Percentiles rank a stretch among this genome's conserved stretches.
Conservation (phyloP, 2,329 filamentous ascomycete species). For the Trichoderma asperellum region DNA sequence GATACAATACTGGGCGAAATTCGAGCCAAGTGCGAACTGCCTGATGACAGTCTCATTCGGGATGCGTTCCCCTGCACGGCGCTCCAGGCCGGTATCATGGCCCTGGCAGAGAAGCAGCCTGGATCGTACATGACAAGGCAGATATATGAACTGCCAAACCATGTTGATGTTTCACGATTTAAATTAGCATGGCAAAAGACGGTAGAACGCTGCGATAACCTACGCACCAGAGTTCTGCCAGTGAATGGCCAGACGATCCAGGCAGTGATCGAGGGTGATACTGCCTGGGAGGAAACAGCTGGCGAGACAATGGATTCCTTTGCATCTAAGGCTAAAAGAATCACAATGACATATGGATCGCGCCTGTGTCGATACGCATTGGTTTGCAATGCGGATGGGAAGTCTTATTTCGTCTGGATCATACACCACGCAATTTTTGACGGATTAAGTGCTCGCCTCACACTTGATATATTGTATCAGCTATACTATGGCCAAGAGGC, state of each 20-base stretch:
- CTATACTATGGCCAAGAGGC: not conserved
- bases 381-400: conserved; percentile 1
- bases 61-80: conserved; percentile 20
- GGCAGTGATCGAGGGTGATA: not conserved
- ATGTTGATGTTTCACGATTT: conserved; percentile 1
- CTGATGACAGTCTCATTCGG: not conserved
- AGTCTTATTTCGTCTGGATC: conserved; percentile 10
- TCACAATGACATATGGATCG: conserved; percentile 8
- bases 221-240: conserved; percentile 24
- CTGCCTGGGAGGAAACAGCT: not conserved
- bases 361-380: conserved; percentile 19
- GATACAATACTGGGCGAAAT: not conserved
- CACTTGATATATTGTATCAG: not conserved
- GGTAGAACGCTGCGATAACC: conserved; percentile 11
- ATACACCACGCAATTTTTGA: conserved; percentile 24
- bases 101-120: conserved; percentile 20
- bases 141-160: conserved; percentile 24
- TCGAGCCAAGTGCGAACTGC: not conserved
- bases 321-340: not conserved
- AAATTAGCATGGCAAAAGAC: conserved; percentile 35
- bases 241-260: conserved; percentile 4
- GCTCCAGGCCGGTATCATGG: conserved; percentile 18
- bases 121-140: conserved; percentile 13
- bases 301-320: not conserved
- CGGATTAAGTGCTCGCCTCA: conserved; percentile 9